Percentiles rank a stretch among this genome's conserved stretches.
These are phyloP conservation scores for Pisolithus orientalis DNA, from an alignment of 768 basidiomycete genomes.

Conservation along the genomic window DNA sequence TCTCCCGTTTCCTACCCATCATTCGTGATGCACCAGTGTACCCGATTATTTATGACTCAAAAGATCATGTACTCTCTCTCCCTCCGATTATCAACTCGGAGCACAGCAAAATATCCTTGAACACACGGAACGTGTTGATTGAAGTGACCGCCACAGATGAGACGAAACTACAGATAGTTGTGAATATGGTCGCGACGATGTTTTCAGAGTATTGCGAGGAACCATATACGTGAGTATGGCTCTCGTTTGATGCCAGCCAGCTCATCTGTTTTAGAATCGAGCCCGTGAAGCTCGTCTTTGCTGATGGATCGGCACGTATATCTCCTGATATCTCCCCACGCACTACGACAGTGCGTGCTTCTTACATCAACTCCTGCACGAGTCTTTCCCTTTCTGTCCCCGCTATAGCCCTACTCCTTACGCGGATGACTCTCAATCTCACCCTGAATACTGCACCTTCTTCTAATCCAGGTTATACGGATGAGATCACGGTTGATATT, in stretches of 20 bases:
- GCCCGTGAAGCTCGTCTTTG: constrained; percentile 78
- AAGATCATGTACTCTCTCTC: constrained; percentile 88
- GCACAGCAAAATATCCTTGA: constrained; percentile 92
- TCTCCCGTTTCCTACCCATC: constrained; percentile 84
- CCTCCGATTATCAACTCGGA: constrained; percentile 98
- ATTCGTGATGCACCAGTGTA: constrained; percentile 94
- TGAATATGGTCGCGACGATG: constrained; percentile 95
- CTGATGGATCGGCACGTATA: constrained; percentile 69
- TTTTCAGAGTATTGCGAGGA: constrained; percentile 94
- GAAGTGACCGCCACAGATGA: constrained; percentile 96
- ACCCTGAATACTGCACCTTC: constrained; percentile 42
- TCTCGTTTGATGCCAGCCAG: neutral
- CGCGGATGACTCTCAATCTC: constrained; percentile 74
- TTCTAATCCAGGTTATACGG: constrained; percentile 22
- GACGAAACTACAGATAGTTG: constrained; percentile 93
- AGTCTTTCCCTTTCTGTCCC: constrained; percentile 65
- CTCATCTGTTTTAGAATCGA: constrained; percentile 59
- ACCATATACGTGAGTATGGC: constrained; percentile 77
- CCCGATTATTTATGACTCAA: constrained; percentile 92
- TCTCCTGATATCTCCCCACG: constrained; percentile 79
- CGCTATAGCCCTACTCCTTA: constrained; percentile 67
- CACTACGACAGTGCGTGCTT: constrained; percentile 66
- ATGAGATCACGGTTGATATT: constrained; percentile 69
- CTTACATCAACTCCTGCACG: constrained; percentile 95
- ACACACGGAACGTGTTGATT: constrained; percentile 92